Conservation (phyloP, 768 basidiomycete species). For the Tephrocybe sp. region DNA sequence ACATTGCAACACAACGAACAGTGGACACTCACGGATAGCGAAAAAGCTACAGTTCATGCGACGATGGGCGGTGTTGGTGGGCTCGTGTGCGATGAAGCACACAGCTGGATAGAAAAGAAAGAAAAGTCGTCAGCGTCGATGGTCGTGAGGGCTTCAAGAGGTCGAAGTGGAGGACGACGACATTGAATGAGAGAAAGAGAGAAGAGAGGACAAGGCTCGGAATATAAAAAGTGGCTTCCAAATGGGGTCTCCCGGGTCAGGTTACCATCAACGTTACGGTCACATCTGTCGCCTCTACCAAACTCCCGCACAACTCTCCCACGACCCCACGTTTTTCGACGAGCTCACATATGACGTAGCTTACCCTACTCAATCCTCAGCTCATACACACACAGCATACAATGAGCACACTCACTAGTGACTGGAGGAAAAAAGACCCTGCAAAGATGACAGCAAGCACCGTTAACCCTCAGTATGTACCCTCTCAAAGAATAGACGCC, state of each 20-base stretch:
- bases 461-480: constrained; percentile 1
- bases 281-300: constrained; percentile 17
- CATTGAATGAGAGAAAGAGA: constrained; percentile 22
- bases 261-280: constrained; percentile 19
- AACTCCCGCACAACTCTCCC: constrained; percentile 15
- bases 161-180: constrained; percentile 21
- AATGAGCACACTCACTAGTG: neutral
- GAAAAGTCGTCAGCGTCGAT: constrained; percentile 42
- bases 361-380: constrained; percentile 7
- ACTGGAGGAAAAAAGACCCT: neutral
- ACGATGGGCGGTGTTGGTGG: constrained; percentile 26
- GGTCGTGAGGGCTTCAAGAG: constrained; percentile 36
- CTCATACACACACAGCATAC: neutral
- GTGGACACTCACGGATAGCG: constrained; percentile 33
- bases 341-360: constrained; percentile 26
- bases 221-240: constrained; percentile 20
- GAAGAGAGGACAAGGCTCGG: constrained; percentile 19
- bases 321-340: constrained; percentile 41
- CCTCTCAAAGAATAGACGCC: neutral
- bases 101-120: constrained; percentile 22
- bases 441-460: constrained; percentile 1
- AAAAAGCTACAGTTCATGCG: constrained; percentile 38
- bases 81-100: constrained; percentile 13
- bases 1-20: constrained; percentile 3
- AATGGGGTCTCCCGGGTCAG: constrained; percentile 22